Evolutionary conservation across 345 rosid species (phyloP).

Genomic region (Geranium rotundifolium): DNA sequence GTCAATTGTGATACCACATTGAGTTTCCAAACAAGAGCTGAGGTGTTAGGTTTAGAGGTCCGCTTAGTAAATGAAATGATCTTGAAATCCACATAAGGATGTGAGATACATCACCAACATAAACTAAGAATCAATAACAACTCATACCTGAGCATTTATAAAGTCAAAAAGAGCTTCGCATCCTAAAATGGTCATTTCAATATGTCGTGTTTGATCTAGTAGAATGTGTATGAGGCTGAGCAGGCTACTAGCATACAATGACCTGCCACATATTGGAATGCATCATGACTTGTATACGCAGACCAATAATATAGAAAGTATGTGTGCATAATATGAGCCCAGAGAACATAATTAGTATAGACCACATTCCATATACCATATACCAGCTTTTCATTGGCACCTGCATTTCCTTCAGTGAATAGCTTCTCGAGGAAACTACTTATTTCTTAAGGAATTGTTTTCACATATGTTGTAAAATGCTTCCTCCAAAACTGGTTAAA

Average conservation of each 20-base stretch:
- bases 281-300: background rate
- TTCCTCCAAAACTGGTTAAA: background rate
- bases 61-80: background rate
- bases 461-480: background rate
- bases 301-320: background rate
- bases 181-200: constrained; percentile 70
- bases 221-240: constrained; percentile 63
- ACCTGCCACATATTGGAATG: constrained; percentile 30
- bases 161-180: constrained; percentile 82
- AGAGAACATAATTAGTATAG: background rate
- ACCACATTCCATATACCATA: background rate
- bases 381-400: background rate
- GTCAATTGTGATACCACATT: background rate
- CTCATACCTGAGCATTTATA: constrained; percentile 77
- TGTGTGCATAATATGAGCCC: background rate
- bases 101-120: background rate
- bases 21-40: background rate
- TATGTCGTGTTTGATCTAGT: constrained; percentile 69
- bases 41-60: background rate
- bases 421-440: background rate
- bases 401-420: background rate
- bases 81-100: constrained; percentile 2
- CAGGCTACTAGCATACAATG: constrained; percentile 79
- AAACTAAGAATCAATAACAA: constrained; percentile 5
- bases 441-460: background rate